Percentiles rank a stretch among this genome's conserved stretches.
phyloP scores from a whole-genome alignment of 768 basidiomycete genomes.

The Jaapia argillacea region DNA sequence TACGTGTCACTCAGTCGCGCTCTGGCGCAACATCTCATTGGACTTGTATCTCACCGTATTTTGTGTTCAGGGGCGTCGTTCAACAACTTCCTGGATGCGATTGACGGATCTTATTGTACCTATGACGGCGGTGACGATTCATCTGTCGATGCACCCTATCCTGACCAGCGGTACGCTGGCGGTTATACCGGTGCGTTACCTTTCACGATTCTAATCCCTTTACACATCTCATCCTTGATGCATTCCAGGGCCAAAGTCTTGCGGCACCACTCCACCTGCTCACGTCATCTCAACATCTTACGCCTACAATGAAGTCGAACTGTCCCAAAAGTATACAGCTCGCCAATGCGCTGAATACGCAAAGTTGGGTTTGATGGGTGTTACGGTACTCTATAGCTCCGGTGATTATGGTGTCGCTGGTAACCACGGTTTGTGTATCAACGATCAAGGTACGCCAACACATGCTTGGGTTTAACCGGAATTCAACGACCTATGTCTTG shows the following conservation, averaged over 20 bases:
- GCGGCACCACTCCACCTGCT: slow-evolving; percentile 24
- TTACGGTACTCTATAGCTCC: slow-evolving; percentile 15
- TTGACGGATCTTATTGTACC: slow-evolving; percentile 24
- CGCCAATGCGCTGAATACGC: slow-evolving; percentile 37
- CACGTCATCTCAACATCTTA: slow-evolving; percentile 34
- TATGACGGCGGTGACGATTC: slow-evolving; percentile 26
- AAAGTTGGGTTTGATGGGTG: slow-evolving; percentile 31
- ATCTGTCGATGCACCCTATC: slow-evolving; percentile 16
- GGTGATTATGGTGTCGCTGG: not conserved
- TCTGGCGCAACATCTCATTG: not conserved
- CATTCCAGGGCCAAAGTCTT: slow-evolving; percentile 19
- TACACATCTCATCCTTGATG: not conserved
- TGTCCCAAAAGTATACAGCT: slow-evolving; percentile 23
- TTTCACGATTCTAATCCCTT: not conserved
- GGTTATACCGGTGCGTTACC: slow-evolving; percentile 10
- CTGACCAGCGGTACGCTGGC: slow-evolving; percentile 13
- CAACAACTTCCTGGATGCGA: slow-evolving; percentile 26
- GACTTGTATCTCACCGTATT: not conserved
- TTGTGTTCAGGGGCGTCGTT: slow-evolving; percentile 16
- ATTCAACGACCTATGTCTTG: not conserved
- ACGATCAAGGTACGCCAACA: not conserved
- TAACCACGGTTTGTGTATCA: not conserved
- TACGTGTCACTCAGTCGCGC: not conserved
- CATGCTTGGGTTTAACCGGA: not conserved
- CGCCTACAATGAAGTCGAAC: slow-evolving; percentile 23